Evolutionary conservation across 768 basidiomycete genomes (phyloP).

Genomic region (Boletus rufocinnamomeus): DNA sequence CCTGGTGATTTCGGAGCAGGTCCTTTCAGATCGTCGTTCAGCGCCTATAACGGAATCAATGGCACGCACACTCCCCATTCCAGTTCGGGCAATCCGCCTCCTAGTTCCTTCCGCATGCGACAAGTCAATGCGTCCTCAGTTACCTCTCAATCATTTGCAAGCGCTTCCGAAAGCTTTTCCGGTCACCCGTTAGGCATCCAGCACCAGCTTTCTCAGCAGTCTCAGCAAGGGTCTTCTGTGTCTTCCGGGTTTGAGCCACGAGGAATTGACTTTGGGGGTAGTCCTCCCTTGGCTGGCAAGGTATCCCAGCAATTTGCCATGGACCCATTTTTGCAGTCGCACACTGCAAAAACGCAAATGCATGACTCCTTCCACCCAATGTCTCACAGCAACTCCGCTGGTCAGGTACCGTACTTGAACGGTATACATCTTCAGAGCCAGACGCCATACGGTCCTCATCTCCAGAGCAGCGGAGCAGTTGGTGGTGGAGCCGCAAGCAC

Average conservation of each 20-base stretch:
- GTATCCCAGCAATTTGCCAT: slow-evolving; percentile 35
- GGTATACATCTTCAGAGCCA: slow-evolving; percentile 63
- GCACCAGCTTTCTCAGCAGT: slow-evolving; percentile 37
- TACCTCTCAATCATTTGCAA: slow-evolving; percentile 27
- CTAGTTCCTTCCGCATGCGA: slow-evolving; percentile 39
- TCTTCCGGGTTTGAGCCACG: slow-evolving; percentile 30
- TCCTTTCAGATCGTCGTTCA: slow-evolving; percentile 40
- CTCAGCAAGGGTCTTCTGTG: slow-evolving; percentile 32
- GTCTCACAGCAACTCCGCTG: slow-evolving; percentile 33
- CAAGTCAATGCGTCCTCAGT: slow-evolving; percentile 33
- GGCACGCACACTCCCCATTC: slow-evolving; percentile 25
- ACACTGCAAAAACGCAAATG: slow-evolving; percentile 29
- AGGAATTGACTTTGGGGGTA: slow-evolving; percentile 37
- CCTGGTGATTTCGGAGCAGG: slow-evolving; percentile 38
- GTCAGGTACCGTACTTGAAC: slow-evolving; percentile 41
- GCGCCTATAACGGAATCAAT: slow-evolving; percentile 34
- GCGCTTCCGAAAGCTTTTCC: slow-evolving; percentile 28
- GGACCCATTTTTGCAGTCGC: slow-evolving; percentile 38
- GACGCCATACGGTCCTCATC: slow-evolving; percentile 73
- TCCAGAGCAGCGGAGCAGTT: slow-evolving; percentile 45
- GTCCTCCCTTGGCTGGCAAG: slow-evolving; percentile 29
- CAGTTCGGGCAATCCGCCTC: slow-evolving; percentile 34
- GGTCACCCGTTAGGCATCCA: slow-evolving; percentile 34
- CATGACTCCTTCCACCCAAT: slow-evolving; percentile 38
- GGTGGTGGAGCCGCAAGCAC: slow-evolving; percentile 20